phyloP scores from a whole-genome alignment of 1,284 basidiomycete species.

The Coniferiporia sulphurascens region DNA sequence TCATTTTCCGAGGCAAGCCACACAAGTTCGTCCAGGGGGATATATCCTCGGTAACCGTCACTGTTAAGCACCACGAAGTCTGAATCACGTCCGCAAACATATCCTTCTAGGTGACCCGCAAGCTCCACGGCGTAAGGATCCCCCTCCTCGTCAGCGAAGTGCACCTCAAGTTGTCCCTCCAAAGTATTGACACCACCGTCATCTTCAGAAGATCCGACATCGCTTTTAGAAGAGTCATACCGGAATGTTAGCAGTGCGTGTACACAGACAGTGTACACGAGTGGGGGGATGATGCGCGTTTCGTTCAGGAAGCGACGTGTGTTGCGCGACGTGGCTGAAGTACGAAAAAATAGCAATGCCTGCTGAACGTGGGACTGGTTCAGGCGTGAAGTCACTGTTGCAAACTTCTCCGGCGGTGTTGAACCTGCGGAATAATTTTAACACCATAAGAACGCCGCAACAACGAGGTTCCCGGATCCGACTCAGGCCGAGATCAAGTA shows the following conservation, averaged over 20 bases:
- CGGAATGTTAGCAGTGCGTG: constrained; percentile 48
- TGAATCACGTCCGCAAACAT: constrained; percentile 76
- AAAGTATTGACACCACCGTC: constrained; percentile 23
- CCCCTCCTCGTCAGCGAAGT: constrained; percentile 82
- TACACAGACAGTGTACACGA: constrained; percentile 58
- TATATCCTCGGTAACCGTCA: constrained; percentile 71
- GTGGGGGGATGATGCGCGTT: constrained; percentile 72
- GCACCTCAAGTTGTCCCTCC: constrained; percentile 39
- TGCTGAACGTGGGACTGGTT: constrained; percentile 56
- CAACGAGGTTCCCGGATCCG: neutral
- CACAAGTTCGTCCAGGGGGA: constrained; percentile 74
- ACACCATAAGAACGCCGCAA: neutral
- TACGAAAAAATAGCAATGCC: constrained; percentile 79
- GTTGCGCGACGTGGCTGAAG: constrained; percentile 66
- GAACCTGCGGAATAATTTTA: constrained; percentile 46
- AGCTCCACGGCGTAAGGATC: constrained; percentile 84
- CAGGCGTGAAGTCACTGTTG: constrained; percentile 59
- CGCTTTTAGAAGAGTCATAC: constrained; percentile 23
- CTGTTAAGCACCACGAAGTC: constrained; percentile 78
- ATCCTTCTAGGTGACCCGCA: constrained; percentile 69
- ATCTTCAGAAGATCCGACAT: constrained; percentile 10
- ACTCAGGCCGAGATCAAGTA: neutral
- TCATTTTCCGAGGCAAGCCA: constrained; percentile 47
- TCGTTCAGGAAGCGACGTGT: constrained; percentile 68
- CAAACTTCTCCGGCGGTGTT: constrained; percentile 68